These are phyloP conservation scores for Penicillium antarcticum DNA, from an alignment of 495 filamentous ascomycete species.

Conservation along the genomic window DNA sequence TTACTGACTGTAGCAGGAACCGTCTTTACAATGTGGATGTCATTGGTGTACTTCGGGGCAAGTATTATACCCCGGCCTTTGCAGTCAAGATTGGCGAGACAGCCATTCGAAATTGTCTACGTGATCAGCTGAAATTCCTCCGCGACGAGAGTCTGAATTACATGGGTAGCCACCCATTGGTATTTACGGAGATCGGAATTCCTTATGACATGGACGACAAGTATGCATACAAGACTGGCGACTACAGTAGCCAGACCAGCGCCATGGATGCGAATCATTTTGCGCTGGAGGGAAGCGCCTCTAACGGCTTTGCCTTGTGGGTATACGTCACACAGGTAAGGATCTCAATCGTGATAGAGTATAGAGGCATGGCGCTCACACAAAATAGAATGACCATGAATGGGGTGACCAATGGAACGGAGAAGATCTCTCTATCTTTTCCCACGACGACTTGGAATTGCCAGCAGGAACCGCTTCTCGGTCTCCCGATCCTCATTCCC, in stretches of 20 bases:
- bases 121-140: conserved; percentile 85
- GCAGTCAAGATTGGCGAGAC: conserved; percentile 91
- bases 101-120: conserved; percentile 91
- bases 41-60: conserved; percentile 83
- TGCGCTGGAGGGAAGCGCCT: conserved; percentile 75
- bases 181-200: conserved; percentile 95
- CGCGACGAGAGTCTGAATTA: conserved; percentile 84
- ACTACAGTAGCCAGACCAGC: conserved; percentile 87
- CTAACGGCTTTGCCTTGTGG: conserved; percentile 88
- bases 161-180: conserved; percentile 84
- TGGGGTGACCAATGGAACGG: conserved; percentile 97
- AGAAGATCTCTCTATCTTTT: conserved; percentile 91
- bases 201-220: conserved; percentile 99
- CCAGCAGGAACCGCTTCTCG: conserved; percentile 28
- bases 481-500: conserved; percentile 47
- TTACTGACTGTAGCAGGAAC: conserved; percentile 53
- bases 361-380: not conserved
- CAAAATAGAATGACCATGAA: conserved; percentile 70
- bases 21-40: conserved; percentile 95
- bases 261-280: conserved; percentile 98
- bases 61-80: conserved; percentile 82
- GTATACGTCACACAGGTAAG: conserved; percentile 71
- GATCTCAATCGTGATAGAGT: conserved; percentile 1
- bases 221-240: conserved; percentile 90
- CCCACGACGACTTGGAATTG: conserved; percentile 72